Evolutionary conservation across 106 monocot genomes (phyloP).

Genomic region (Acanthochlamys bracteata): DNA sequence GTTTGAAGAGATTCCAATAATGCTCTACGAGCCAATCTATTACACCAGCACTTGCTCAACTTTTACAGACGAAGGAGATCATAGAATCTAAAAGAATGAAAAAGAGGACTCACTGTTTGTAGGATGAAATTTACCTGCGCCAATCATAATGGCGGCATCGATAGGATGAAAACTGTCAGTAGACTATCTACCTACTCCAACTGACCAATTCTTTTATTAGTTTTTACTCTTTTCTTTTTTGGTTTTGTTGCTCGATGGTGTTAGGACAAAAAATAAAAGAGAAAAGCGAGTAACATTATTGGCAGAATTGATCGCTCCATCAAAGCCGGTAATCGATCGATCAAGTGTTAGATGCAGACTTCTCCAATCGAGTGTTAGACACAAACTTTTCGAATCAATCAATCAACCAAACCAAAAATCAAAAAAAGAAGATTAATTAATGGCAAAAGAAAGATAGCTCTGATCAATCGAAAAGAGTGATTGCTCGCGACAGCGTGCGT

Average conservation of each 20-base stretch:
- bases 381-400: no score
- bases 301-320: no score
- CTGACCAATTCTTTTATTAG: no score
- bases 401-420: no score
- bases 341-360: no score
- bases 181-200: neutral
- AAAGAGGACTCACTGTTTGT: conserved; percentile 71
- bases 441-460: no score
- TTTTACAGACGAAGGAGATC: conserved; percentile 8
- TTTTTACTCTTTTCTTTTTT: neutral
- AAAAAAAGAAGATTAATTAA: no score
- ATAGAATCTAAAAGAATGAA: neutral
- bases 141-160: neutral
- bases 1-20: conserved; percentile 4
- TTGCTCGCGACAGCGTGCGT: no score
- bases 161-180: neutral
- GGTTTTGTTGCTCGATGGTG: neutral
- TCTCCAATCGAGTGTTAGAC: no score
- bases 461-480: no score
- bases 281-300: neutral
- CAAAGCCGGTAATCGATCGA: no score
- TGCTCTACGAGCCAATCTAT: conserved; percentile 25
- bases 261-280: neutral
- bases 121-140: conserved; percentile 25
- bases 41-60: neutral